Evolutionary conservation across 139 green algal species (phyloP).

Genomic region (Picochlorum sp.): DNA sequence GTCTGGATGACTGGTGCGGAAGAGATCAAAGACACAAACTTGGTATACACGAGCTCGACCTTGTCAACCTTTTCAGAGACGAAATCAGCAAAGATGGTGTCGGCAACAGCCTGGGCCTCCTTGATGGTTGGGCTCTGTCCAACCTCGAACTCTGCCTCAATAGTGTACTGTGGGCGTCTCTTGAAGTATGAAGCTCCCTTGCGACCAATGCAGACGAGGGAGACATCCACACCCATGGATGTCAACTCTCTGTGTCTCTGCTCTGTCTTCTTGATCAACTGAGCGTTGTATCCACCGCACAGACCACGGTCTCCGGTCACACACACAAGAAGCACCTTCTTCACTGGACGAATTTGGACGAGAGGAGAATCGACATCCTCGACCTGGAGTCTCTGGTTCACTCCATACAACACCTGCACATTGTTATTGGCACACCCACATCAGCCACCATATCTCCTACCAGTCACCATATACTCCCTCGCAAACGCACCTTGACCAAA

Average conservation of each 20-base stretch:
- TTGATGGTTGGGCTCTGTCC: constrained; percentile 84
- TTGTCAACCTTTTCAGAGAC: constrained; percentile 92
- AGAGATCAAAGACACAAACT: constrained; percentile 96
- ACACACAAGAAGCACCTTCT: constrained; percentile 82
- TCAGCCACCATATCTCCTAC: no score
- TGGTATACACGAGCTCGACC: constrained; percentile 97
- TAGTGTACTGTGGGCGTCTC: constrained; percentile 72
- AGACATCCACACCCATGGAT: constrained; percentile 70
- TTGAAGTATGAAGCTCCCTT: constrained; percentile 92
- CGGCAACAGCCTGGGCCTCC: constrained; percentile 93
- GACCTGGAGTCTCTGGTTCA: constrained; percentile 88
- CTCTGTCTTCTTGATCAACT: constrained; percentile 83
- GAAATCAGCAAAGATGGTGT: constrained; percentile 96
- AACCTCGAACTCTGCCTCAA: constrained; percentile 66
- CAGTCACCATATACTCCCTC: background rate
- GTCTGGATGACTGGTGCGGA: constrained; percentile 87
- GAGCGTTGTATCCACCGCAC: constrained; percentile 99
- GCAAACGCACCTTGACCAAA: constrained; percentile 87
- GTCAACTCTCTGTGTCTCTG: constrained; percentile 72
- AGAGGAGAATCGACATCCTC: constrained; percentile 98
- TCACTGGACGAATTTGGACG: constrained; percentile 82
- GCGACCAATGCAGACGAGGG: constrained; percentile 81
- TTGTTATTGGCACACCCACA: background rate
- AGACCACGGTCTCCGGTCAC: constrained; percentile 95
- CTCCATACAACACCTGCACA: constrained; percentile 86